phyloP scores from a whole-genome alignment of 129 eudicot species.

The Helianthus tuberosus region DNA sequence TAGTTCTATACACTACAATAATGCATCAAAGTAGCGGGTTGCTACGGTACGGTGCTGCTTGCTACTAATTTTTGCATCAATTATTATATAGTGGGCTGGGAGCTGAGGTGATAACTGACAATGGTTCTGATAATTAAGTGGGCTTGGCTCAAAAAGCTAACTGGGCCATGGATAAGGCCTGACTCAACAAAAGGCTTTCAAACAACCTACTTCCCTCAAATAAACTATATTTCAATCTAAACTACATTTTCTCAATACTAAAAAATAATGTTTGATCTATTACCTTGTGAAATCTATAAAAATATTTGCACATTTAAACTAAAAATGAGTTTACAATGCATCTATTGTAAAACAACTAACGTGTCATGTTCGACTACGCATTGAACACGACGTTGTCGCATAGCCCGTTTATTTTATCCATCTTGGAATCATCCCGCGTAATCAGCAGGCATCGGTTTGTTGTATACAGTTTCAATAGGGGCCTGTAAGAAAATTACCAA shows the following conservation, averaged over 20 bases:
- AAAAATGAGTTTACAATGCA: slow-evolving; percentile 11
- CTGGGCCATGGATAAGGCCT: too few relatives aligned
- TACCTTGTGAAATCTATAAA: slow-evolving; percentile 25
- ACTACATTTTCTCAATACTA: slow-evolving; percentile 12
- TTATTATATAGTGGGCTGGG: too few relatives aligned
- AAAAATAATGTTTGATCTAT: slow-evolving; percentile 14
- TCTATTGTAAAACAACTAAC: neutral
- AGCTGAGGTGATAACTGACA: too few relatives aligned
- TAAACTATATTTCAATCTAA: slow-evolving; percentile 2
- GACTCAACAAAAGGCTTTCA: too few relatives aligned
- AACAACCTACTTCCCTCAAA: neutral
- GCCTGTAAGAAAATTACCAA: slow-evolving; percentile 43
- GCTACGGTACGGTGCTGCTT: too few relatives aligned
- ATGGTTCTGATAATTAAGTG: too few relatives aligned
- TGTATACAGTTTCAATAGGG: slow-evolving; percentile 44
- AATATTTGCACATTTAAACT: slow-evolving; percentile 4
- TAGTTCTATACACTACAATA: too few relatives aligned
- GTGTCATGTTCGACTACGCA: slow-evolving; percentile 1
- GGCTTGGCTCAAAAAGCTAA: too few relatives aligned
- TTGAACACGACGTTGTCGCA: slow-evolving; percentile 4
- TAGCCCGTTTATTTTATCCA: neutral
- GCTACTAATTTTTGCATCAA: too few relatives aligned
- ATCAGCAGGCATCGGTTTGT: slow-evolving; percentile 39
- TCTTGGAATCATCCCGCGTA: slow-evolving; percentile 24
- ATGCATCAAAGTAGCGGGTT: too few relatives aligned